Conservation (phyloP, 1,284 basidiomycete genomes). For the Apiotrichum domesticum region DNA sequence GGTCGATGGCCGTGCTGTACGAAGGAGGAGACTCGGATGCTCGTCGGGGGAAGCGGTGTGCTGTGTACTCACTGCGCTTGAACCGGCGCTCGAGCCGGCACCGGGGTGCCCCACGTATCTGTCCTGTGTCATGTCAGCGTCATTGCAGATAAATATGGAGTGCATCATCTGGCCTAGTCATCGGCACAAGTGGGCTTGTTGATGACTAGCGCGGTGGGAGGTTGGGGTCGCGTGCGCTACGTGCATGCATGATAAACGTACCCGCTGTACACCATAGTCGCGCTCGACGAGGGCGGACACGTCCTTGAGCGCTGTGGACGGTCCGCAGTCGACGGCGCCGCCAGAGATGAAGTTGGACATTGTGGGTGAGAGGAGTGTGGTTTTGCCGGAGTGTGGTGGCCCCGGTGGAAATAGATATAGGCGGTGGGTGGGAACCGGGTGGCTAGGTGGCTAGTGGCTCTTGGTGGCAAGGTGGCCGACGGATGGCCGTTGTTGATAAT, state of each 20-base stretch:
- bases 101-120: constrained; percentile 6
- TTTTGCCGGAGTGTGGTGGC: no score
- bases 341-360: constrained; percentile 39
- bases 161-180: no score
- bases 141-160: neutral
- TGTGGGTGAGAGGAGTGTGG: neutral
- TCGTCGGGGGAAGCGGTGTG: neutral
- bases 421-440: no score
- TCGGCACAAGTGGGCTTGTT: no score
- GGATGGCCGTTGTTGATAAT: no score
- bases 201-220: no score
- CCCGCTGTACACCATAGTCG: constrained; percentile 36
- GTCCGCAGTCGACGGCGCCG: constrained; percentile 35
- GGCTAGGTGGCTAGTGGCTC: no score
- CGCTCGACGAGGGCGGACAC: constrained; percentile 33
- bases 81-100: constrained; percentile 6
- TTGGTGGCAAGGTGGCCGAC: no score
- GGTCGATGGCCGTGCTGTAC: no score
- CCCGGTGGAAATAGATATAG: no score
- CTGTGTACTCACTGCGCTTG: constrained; percentile 9
- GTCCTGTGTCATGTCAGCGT: constrained; percentile 9
- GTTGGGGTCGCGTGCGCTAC: no score
- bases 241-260: constrained; percentile 11
- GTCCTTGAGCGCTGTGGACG: constrained; percentile 33
- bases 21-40: neutral